Evolutionary conservation across 306 rosid species (phyloP).

Genomic region (Gillenia trifoliata): DNA sequence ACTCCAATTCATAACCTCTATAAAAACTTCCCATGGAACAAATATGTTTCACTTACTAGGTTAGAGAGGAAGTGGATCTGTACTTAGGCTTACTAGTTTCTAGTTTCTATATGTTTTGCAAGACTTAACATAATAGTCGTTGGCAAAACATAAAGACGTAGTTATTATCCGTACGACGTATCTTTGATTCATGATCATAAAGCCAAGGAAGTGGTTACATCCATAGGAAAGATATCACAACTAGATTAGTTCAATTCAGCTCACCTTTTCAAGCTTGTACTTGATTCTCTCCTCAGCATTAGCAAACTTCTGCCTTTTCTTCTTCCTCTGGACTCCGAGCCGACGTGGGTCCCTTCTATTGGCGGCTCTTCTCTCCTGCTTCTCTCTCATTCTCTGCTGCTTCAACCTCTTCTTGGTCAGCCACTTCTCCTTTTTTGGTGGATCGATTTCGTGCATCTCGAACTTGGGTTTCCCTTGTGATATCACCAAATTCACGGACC

Average conservation of each 20-base stretch:
- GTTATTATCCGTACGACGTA: not conserved
- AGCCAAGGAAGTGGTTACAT: not conserved
- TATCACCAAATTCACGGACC: slow-evolving; percentile 69
- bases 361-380: slow-evolving; percentile 70
- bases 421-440: slow-evolving; percentile 83
- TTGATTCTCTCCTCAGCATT: slow-evolving; percentile 66
- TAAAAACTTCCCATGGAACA: not conserved
- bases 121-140: not conserved
- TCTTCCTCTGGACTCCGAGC: slow-evolving; percentile 65
- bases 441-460: slow-evolving; percentile 55
- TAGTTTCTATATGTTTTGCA: not conserved
- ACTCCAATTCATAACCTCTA: not conserved
- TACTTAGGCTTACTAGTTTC: not conserved
- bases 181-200: not conserved
- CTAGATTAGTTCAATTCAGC: slow-evolving; percentile 1
- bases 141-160: not conserved
- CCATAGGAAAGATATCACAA: not conserved
- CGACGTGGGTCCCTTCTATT: slow-evolving; percentile 82
- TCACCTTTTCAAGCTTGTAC: slow-evolving; percentile 77
- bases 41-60: not conserved
- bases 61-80: not conserved
- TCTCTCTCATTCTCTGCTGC: slow-evolving; percentile 69
- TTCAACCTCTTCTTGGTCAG: slow-evolving; percentile 73
- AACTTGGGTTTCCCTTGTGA: slow-evolving; percentile 74
- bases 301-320: slow-evolving; percentile 52